A percentile compares a stretch with the other conserved stretches of the same genome.
Conservation (phyloP, 257 asterid species). For the Schizonepeta tenuifolia region DNA sequence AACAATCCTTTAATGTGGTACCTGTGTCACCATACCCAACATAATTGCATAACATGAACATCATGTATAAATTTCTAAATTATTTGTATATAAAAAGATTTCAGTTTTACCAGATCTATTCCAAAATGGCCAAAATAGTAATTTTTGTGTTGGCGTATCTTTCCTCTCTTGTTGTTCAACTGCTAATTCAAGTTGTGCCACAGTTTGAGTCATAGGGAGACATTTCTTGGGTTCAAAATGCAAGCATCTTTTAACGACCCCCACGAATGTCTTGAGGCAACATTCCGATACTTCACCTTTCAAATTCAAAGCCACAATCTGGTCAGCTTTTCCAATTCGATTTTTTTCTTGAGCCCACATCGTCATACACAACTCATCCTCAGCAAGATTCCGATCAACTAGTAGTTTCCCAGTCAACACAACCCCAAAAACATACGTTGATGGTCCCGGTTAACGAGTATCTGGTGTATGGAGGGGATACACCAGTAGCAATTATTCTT, state of each 20-base stretch:
- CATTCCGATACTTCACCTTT: not conserved
- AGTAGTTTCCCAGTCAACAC: not conserved
- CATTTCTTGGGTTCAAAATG: not conserved
- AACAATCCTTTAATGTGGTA: too few species aligned
- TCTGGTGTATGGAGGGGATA: too few species aligned
- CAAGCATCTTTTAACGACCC: not conserved
- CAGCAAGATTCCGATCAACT: not conserved
- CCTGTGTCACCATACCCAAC: too few species aligned
- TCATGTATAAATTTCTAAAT: not conserved
- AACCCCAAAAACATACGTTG: not conserved
- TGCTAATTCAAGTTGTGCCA: not conserved
- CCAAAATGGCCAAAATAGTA: not conserved
- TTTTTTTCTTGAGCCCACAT: constrained; percentile 15
- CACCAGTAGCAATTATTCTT: too few species aligned
- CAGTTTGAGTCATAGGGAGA: not conserved
- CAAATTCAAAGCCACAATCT: not conserved
- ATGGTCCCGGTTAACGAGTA: too few species aligned
- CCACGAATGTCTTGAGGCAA: not conserved
- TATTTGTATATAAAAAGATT: not conserved
- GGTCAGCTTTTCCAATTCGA: not conserved
- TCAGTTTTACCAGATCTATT: not conserved
- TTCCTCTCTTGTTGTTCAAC: not conserved
- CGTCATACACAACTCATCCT: not conserved
- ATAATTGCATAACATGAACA: too few species aligned
- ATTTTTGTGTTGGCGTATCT: not conserved